Conservation (phyloP, 2,329 filamentous ascomycete species). For the Scedosporium aurantiacum region DNA sequence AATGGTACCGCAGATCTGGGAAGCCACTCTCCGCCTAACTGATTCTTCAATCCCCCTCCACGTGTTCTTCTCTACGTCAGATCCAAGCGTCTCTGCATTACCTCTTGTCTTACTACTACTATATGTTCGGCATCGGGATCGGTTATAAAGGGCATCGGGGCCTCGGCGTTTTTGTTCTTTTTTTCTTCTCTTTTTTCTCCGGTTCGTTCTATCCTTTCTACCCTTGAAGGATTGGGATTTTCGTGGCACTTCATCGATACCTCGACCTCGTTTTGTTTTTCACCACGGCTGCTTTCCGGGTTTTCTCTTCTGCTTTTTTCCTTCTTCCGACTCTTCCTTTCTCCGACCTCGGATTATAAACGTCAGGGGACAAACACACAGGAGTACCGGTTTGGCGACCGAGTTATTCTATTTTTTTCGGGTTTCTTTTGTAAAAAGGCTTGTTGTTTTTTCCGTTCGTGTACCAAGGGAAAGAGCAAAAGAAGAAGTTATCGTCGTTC, state of each 20-base stretch:
- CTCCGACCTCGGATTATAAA: not conserved
- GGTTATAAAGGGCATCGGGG: not conserved
- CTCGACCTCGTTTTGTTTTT: slow-evolving; percentile 2
- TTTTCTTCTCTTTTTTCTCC: not conserved
- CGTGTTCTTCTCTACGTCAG: not conserved
- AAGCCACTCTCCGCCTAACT: not conserved
- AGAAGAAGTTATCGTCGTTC: not conserved
- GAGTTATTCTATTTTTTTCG: not conserved
- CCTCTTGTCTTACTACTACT: not conserved
- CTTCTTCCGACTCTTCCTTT: not conserved
- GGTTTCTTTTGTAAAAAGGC: no score
- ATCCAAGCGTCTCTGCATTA: not conserved
- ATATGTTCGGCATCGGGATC: slow-evolving; percentile 3
- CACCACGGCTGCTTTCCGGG: not conserved
- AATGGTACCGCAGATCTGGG: not conserved
- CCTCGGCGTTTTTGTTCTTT: not conserved
- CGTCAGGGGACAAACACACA: not conserved
- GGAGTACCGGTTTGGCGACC: not conserved
- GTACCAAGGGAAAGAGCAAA: not conserved
- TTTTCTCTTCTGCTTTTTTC: not conserved
- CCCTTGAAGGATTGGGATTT: slow-evolving; percentile 1
- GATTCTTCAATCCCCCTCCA: not conserved
- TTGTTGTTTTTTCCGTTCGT: not conserved
- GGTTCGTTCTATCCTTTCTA: not conserved
- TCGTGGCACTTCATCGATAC: not conserved